phyloP scores from a whole-genome alignment of 139 green algal genomes.

The Chlorella sp. region DNA sequence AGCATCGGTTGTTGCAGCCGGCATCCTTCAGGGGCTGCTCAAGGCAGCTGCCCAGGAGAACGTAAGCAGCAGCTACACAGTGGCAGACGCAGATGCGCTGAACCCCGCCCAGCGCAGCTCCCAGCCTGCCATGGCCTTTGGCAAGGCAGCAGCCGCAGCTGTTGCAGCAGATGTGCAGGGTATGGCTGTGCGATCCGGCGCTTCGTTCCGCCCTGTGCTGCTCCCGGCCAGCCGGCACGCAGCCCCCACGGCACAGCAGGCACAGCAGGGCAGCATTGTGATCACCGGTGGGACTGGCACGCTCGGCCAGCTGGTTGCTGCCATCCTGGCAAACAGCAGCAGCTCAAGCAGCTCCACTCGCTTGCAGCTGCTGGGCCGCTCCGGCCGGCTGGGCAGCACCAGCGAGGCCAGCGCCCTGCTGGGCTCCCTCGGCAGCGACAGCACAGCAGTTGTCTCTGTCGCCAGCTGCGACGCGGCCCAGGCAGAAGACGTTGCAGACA shows the following conservation, averaged over 20 bases:
- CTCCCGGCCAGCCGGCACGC: background rate
- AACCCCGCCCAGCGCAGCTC: too few species aligned
- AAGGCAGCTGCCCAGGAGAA: constrained; percentile 42
- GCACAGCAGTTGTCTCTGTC: background rate
- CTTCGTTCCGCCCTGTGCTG: constrained; percentile 3
- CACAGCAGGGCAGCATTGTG: constrained; percentile 5
- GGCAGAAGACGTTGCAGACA: background rate
- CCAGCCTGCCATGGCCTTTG: background rate
- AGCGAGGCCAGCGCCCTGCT: background rate
- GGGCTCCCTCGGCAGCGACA: background rate
- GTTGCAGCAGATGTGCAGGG: constrained; percentile 14
- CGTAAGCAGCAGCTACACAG: background rate
- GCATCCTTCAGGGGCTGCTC: constrained; percentile 39
- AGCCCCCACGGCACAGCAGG: background rate
- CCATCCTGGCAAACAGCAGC: background rate
- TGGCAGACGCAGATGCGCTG: background rate
- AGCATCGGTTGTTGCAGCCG: background rate
- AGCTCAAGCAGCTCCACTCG: background rate
- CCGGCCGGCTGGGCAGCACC: background rate
- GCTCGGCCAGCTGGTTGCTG: constrained; percentile 53
- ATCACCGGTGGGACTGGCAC: constrained; percentile 36
- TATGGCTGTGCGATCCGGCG: background rate
- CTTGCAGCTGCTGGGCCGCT: constrained; percentile 15
- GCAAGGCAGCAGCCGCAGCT: background rate
- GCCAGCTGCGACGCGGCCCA: background rate